A percentile compares a stretch with the other conserved stretches of the same genome.
Evolutionary conservation across 75 land plant genomes (phyloP).

Genomic region (Cupressus sempervirens): DNA sequence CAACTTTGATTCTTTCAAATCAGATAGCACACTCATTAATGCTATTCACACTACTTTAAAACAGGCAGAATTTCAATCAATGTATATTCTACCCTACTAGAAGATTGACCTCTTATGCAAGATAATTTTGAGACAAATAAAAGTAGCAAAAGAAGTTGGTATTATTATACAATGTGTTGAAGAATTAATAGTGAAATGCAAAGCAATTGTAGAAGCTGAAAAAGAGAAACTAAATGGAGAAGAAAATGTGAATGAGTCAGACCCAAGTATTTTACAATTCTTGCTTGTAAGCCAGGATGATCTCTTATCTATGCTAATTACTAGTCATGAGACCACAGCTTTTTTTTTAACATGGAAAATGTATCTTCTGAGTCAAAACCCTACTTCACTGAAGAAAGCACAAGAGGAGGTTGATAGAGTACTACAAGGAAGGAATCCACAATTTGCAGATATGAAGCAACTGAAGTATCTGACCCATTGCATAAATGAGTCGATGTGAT

Average conservation of each 20-base stretch:
- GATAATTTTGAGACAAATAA: too few species aligned
- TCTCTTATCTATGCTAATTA: constrained; percentile 93
- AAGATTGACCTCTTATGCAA: too few species aligned
- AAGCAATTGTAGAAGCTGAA: constrained; percentile 82
- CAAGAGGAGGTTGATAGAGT: too few species aligned
- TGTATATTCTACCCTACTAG: too few species aligned
- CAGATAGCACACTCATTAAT: constrained; percentile 91
- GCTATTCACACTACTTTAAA: constrained; percentile 99
- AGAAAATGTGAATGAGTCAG: constrained; percentile 91
- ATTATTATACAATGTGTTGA: constrained; percentile 80
- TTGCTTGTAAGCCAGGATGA: constrained; percentile 95
- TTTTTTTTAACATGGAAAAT: constrained; percentile 96
- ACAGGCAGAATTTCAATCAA: too few species aligned
- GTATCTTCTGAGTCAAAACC: constrained; percentile 88
- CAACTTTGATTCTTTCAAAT: constrained; percentile 77
- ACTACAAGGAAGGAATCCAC: too few species aligned
- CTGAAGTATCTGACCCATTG: constrained; percentile 84
- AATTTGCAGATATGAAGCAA: constrained; percentile 74
- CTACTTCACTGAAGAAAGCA: too few species aligned
- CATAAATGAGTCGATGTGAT: constrained; percentile 86
- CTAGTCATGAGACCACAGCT: constrained; percentile 99
- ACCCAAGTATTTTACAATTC: constrained; percentile 95
- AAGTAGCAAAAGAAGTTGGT: constrained; percentile 69
- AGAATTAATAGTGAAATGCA: constrained; percentile 76
- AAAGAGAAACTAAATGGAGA: too few species aligned